Base-by-base conservation (phyloP, 192 early-diverging fungal species). In the Ambispora gerdemannii region DNA sequence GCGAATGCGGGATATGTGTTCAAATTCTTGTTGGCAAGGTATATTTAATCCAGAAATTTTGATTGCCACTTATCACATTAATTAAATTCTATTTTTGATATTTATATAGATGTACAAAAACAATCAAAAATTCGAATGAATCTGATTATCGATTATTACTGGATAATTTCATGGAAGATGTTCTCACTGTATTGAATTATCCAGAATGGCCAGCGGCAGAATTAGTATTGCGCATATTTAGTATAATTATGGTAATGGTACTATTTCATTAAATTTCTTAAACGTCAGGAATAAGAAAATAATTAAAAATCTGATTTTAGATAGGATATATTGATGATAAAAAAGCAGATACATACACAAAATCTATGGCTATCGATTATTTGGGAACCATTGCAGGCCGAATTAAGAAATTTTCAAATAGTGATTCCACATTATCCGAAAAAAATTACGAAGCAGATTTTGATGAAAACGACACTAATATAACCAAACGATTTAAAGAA, bases 121-220 rank as follows among this genome's bases (percentile, higher is more conserved):
- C 74, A 31, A 72, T 47, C 32, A 84, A 83, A 59, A 79, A 66
- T 34, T 74, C 76, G 20, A 84, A 81, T 34, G 92, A 90, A 24
- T 78, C 80, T 0, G 94, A 94, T 38, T 96, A 95, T 73, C 79
- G 87, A 25, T 71, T 72, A 0, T 74, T 93, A 11, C 67, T 97
- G 17, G 91, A 95, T 31, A 76, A 79, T 33, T 76, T 95, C 43
- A 71, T 95, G 28, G 77, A 85, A 15, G 93, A 97, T 77, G 75
- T 90, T 0, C 67, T 94, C 31, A 70, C 74, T 3, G 83, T 94
- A 1, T 75, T 94, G 36, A 84, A 88, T 20, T 87, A 90, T 17
- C 93, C 94, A 2, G 93, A 95, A 43, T 97, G 95, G 95, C 95
- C 95, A 0, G 89, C 82, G 4, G 91, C 95, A 0, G 92, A 93